These are phyloP conservation scores for Epichloe scottii DNA, from an alignment of 2,329 filamentous ascomycete genomes.

Conservation along the genomic window DNA sequence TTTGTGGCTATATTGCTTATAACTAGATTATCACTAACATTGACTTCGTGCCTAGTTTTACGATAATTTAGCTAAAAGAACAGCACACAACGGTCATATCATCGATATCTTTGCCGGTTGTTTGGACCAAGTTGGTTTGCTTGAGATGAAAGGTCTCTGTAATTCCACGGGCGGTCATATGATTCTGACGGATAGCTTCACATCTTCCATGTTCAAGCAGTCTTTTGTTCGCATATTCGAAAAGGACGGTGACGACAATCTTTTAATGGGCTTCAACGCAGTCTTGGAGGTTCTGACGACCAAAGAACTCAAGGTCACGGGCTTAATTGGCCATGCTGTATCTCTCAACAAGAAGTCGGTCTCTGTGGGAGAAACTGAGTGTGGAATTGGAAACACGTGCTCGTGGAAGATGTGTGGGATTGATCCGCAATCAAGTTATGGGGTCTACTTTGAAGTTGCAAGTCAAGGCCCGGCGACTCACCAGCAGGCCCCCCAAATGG, in stretches of 20 bases:
- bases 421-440: conserved; percentile 85
- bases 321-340: conserved; percentile 89
- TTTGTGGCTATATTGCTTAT: conserved; percentile 23
- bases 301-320: conserved; percentile 96
- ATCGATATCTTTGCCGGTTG: conserved; percentile 97
- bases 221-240: conserved; percentile 96
- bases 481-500: conserved; percentile 78
- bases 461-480: conserved; percentile 81
- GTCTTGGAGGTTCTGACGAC: conserved; percentile 92
- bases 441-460: conserved; percentile 95
- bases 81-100: conserved; percentile 91
- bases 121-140: conserved; percentile 87
- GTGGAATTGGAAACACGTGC: conserved; percentile 95
- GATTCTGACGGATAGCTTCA: conserved; percentile 97
- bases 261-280: conserved; percentile 97
- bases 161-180: conserved; percentile 97
- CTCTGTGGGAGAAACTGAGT: conserved; percentile 94
- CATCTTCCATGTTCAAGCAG: conserved; percentile 98
- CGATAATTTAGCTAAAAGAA: conserved; percentile 83
- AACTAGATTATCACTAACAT: background rate
- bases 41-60: conserved; percentile 54
- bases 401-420: conserved; percentile 99
- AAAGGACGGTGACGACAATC: conserved; percentile 87
- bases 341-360: conserved; percentile 97
- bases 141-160: conserved; percentile 95